Base-by-base conservation (phyloP, 805 yeast genomes). In the Blastobotrys peoriensis region DNA sequence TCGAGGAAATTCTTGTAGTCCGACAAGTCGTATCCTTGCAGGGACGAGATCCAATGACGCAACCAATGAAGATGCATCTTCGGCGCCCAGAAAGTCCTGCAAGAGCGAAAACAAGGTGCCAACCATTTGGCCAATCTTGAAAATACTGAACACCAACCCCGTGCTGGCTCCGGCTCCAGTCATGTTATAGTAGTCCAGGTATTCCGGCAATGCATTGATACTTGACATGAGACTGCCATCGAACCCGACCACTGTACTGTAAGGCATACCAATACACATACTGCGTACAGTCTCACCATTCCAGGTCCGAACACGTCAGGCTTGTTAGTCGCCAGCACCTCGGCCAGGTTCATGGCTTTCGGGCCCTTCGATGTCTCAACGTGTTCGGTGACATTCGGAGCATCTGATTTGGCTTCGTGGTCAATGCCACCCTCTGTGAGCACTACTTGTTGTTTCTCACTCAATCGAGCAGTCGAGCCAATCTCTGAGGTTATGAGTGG, bases 211-310 rank as follows among this genome's bases (percentile, higher is more conserved):
- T 9, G 47, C 50, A 30, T 46, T 46, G 34, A 46, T 44, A n/a
- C 41, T 22, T 13, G 47, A 44, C 44, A 46, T 38, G 21, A 46
- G 38, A 10, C 45, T 33, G 10, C 50, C 50, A 25, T 46, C 50
- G 27, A 36, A 46, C 3, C 50, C 50, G n/a, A n/a, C n/a, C n/a
- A n/a, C n/a, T n/a, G n/a, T n/a, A n/a, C n/a, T n/a, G n/a, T n/a
- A n/a, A 46, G 28, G 23, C 39, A 46, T 3, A 46, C 44, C 9
- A 42, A 18, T 10, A 28, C 39, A 33, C 49, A 46, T 21, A 23
- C 19, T 28, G 33, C n/a, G 22, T 46, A 46, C 33, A 46, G 34
- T 19, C 33, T 22, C 15, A 45, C 19, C 23, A 27, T 18, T n/a
- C 48, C 48, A 22, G 15, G 19, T 8, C 48, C 48, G 15, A n/a